phyloP scores from a whole-genome alignment of 176 grass and related monocot genomes.

The Secale cereale region DNA sequence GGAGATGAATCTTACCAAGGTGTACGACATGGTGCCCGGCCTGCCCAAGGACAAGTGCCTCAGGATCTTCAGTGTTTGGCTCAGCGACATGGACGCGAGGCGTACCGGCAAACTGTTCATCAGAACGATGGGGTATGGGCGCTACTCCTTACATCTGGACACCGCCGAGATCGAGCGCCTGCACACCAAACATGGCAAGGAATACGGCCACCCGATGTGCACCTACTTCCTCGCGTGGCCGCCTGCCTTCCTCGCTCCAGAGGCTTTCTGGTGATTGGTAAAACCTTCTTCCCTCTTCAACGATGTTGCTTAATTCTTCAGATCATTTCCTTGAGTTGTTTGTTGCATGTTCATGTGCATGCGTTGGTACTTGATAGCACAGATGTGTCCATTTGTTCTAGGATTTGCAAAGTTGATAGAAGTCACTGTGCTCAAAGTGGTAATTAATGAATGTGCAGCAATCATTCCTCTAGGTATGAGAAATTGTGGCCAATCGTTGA shows the following conservation, averaged over 20 bases:
- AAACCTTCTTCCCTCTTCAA: background rate
- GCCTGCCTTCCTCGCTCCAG: background rate
- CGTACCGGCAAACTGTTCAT: background rate
- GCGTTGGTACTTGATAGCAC: no score
- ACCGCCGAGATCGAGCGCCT: background rate
- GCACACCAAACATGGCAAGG: background rate
- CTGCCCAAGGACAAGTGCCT: background rate
- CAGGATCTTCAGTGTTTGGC: background rate
- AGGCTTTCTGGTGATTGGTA: background rate
- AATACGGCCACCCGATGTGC: background rate
- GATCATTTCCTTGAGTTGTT: background rate
- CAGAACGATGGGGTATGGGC: background rate
- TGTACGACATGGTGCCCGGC: background rate
- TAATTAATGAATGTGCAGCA: no score
- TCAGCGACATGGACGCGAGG: slow-evolving; percentile 12
- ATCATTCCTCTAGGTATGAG: no score
- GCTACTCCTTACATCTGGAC: background rate
- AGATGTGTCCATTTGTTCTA: no score
- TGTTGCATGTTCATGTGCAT: no score
- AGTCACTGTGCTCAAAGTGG: no score
- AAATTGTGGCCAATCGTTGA: background rate
- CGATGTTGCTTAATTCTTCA: background rate
- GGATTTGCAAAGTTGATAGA: no score
- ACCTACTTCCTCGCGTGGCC: background rate
- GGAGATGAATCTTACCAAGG: background rate